Conservation (phyloP, 2,329 filamentous ascomycete species). For the Capronia coronata region DNA sequence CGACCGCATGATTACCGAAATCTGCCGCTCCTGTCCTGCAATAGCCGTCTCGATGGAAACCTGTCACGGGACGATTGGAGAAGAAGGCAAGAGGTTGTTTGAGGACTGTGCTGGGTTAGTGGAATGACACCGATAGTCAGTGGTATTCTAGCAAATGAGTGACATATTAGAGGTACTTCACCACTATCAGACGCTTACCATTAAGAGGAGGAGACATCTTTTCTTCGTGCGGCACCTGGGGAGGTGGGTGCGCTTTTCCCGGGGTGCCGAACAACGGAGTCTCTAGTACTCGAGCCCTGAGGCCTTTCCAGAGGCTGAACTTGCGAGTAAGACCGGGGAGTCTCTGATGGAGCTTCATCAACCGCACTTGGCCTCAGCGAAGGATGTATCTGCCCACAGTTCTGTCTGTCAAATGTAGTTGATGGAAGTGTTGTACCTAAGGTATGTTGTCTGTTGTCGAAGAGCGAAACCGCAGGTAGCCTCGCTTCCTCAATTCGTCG, state of each 20-base stretch:
- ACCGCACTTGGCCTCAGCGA: neutral
- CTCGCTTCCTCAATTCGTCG: too few species aligned
- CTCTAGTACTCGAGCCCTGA: slow-evolving; percentile 17
- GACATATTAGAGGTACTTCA: neutral
- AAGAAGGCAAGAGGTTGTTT: slow-evolving; percentile 53
- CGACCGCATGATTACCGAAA: slow-evolving; percentile 55
- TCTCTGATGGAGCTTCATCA: slow-evolving; percentile 7
- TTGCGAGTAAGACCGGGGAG: slow-evolving; percentile 4
- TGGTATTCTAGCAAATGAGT: neutral
- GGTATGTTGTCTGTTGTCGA: too few species aligned
- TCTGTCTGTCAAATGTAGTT: too few species aligned
- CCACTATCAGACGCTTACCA: slow-evolving; percentile 7
- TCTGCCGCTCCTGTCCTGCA: slow-evolving; percentile 52
- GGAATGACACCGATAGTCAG: neutral
- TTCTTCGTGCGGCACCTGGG: slow-evolving; percentile 4
- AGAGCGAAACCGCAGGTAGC: too few species aligned
- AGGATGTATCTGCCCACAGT: too few species aligned
- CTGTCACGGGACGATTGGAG: slow-evolving; percentile 54
- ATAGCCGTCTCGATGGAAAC: slow-evolving; percentile 58
- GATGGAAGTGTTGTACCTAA: too few species aligned
- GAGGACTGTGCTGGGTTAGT: slow-evolving; percentile 40
- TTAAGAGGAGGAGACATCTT: slow-evolving; percentile 20
- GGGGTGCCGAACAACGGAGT: slow-evolving; percentile 12
- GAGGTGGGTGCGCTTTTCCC: slow-evolving; percentile 10
- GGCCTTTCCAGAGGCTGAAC: slow-evolving; percentile 17